Evolutionary conservation across 139 green algal species (phyloP).

Genomic region (Eudorina sp.): DNA sequence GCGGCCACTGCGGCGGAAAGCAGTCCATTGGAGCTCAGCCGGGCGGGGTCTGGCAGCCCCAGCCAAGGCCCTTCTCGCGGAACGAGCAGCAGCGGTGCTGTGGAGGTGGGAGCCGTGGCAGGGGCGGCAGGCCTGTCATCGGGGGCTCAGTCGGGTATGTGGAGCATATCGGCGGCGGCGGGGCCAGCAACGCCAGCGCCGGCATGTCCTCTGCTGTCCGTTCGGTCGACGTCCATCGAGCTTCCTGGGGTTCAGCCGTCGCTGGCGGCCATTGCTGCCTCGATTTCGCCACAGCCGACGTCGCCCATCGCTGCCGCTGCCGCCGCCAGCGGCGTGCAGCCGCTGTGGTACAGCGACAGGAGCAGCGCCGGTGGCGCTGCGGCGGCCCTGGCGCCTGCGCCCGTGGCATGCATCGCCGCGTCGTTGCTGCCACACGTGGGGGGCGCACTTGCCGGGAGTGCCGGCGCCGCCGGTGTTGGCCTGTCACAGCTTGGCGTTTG

Average conservation of each 20-base stretch:
- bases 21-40: too few relatives aligned
- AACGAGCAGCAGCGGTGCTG: too few relatives aligned
- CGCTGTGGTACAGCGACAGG: background rate
- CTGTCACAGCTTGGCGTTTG: background rate
- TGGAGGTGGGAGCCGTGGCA: background rate
- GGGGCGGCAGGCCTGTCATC: background rate
- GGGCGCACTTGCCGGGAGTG: background rate
- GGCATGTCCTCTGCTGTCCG: background rate
- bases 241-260: background rate
- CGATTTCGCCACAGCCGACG: background rate
- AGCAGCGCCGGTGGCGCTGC: background rate
- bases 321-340: background rate
- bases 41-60: background rate
- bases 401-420: background rate
- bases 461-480: background rate
- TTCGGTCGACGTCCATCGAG: too few relatives aligned
- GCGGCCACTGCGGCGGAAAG: background rate
- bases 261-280: background rate
- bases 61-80: too few relatives aligned
- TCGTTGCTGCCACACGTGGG: background rate
- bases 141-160: too few relatives aligned
- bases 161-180: slow-evolving; percentile 24
- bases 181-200: background rate
- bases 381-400: background rate
- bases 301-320: background rate